Base-by-base conservation (phyloP, 2,329 filamentous ascomycete species). In the Aspergillus novofumigatus region DNA sequence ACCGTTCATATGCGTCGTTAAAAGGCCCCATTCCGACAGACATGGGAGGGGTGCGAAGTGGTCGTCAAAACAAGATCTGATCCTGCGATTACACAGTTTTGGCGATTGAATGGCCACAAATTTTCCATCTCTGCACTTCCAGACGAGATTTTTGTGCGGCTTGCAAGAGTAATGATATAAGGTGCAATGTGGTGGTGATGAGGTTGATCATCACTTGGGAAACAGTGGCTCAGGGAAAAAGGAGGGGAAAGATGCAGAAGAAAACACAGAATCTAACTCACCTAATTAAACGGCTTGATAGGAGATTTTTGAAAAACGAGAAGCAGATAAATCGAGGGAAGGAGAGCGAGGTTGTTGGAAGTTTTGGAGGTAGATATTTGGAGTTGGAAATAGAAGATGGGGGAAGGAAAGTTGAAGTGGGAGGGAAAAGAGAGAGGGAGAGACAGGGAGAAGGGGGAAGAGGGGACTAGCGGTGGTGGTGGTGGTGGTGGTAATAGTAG, bases 391-490 rank as follows among this genome's bases (percentile, higher is more conserved):
- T 52, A 23, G 38, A 58, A 47, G 52, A 57, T 55, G 60, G 55
- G 53, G 48, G 32, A 47, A 7, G 38, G 49, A 35, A 32, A 53
- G 57, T 47, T 56, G 41, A 53, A 41, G n/a, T 29, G 53, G 52
- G 53, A 54, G 44, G 52, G 51, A 55, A 57, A 49, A 57, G 50
- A 56, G 58, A 59, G 54, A 59, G 53, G 54, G 54, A 54, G 53
- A 58, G 54, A 49, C 50, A 51, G 50, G 57, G 59, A 60, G 58
- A 62, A 52, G 52, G 56, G 61, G 58, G 64, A 58, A 59, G 57
- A 61, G 52, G 55, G 54, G 51, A 56, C 51, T 51, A 53, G 56
- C 53, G 53, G 59, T 17, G 32, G 32, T 17, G 29, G 23, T 26
- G n/a, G 21, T 28, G 10, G 32, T 50, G 20, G 35, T 53, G 23